phyloP scores from a whole-genome alignment of 257 asterid species.

The Cruciata laevipes region DNA sequence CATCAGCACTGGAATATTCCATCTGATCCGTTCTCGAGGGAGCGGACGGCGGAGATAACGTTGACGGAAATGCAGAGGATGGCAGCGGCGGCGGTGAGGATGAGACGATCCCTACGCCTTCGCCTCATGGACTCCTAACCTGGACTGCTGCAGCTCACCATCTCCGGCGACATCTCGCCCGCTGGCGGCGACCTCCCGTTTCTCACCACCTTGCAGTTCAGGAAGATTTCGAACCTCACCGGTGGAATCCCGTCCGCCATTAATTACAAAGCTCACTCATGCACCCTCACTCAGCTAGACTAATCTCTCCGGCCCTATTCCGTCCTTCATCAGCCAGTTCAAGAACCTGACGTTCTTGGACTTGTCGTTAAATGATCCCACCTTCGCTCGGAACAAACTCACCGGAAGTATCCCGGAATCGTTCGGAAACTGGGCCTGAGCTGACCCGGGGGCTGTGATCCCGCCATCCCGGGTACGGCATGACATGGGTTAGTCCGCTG shows the following conservation, averaged over 20 bases:
- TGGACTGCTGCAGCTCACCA: too few species aligned
- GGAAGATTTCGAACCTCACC: neutral
- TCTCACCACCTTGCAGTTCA: neutral
- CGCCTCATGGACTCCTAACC: too few species aligned
- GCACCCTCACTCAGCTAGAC: neutral
- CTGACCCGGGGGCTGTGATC: too few species aligned
- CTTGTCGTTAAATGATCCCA: neutral
- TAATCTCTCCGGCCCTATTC: slow-evolving; percentile 3
- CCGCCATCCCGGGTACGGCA: too few species aligned
- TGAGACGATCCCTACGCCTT: too few species aligned
- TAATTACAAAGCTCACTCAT: neutral
- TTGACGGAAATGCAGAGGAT: too few species aligned
- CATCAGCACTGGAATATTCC: too few species aligned
- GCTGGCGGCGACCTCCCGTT: neutral
- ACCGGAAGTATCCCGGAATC: slow-evolving; percentile 5
- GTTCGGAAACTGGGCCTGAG: neutral
- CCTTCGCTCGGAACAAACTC: neutral
- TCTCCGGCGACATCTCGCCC: neutral
- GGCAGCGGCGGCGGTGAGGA: too few species aligned
- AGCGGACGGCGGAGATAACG: too few species aligned
- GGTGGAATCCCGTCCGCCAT: neutral
- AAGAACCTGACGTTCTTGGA: neutral
- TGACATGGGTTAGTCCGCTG: too few species aligned
- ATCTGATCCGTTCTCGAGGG: too few species aligned
- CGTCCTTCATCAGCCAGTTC: neutral